Evolutionary conservation across 345 rosid species (phyloP).

Genomic region (Eucalyptus decipiens): DNA sequence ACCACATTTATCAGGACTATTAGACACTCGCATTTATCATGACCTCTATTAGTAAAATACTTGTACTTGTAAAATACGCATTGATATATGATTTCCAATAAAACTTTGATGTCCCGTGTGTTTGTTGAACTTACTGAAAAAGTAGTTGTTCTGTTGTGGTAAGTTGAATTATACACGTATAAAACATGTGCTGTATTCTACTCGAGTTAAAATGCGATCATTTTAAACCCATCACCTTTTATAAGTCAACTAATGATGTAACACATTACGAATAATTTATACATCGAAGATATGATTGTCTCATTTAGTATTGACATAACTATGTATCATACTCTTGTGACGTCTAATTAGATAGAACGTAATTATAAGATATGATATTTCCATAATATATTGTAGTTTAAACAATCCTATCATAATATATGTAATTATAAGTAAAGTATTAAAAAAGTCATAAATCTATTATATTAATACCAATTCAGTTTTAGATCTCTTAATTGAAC

Average conservation of each 20-base stretch:
- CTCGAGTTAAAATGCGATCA: neutral
- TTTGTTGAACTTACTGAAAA: neutral
- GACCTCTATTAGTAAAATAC: neutral
- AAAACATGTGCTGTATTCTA: neutral
- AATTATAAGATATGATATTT: no score
- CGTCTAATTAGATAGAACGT: no score
- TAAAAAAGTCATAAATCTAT: no score
- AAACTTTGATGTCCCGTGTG: neutral
- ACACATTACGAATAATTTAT: neutral
- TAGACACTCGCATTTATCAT: neutral
- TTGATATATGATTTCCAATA: neutral
- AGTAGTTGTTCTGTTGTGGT: neutral
- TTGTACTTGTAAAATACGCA: neutral
- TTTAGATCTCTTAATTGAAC: no score
- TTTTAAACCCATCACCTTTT: neutral
- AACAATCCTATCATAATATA: neutral
- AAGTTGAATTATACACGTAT: neutral
- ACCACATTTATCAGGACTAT: neutral
- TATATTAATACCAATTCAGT: no score
- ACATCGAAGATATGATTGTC: rapidly evolving
- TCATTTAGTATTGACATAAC: neutral
- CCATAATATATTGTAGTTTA: neutral
- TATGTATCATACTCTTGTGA: neutral
- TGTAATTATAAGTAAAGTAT: neutral
- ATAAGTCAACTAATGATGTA: neutral